Evolutionary conservation across 805 yeast species (phyloP), one percentile per base, ranked within the genome.

Genomic region (Lachancea sp.): DNA sequence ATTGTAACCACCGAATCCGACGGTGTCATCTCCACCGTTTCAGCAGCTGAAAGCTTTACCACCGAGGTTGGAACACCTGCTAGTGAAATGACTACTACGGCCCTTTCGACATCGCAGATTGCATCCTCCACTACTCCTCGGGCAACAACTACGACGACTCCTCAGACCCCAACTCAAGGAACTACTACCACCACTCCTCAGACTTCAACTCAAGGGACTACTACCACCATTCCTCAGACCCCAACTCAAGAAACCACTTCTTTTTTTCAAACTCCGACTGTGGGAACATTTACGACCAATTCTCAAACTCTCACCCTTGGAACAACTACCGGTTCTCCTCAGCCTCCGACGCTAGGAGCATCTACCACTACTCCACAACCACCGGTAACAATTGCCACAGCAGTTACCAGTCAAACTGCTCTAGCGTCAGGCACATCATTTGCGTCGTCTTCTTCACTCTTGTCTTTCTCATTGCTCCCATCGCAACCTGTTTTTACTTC

Each of bases 1-100:
- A 19, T 43, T 17, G 40, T 40, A 23, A 34, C 43, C 21, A 30
- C 43, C 15, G 29, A 19, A 29, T 30, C 39, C 18, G 28, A 23
- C 25, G 35, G 28, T 12, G 29, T 17, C 13, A 17, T 39, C 13
- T 21, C 33, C 8, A 39, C 42, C 2, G 33, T 39, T 12, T 39
- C 42, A 20, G 33, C 29, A 23, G 24, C 29, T 22, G 25, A 18
- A 9, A 24, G 24, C 24, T n/a, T 37, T 19, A 19, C 36, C n/a
- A 17, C 36, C 23, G 25, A 33, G 9, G 36, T 13, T 3, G 28
- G 19, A 12, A 16, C 12, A 11, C 26, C 36, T 4, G 28, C 28
- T 20, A 18, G 22, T 5, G n/a, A 18, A 11, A 18, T 30, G 21
- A 31, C 42, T 6, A 11, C 36, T 8, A 13, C 7, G 30, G 8